A percentile compares a stretch with the other conserved stretches of the same genome.
These are phyloP conservation scores for Neoarthrinium moseri DNA, from an alignment of 2,329 filamentous ascomycete genomes.

Conservation along the genomic window DNA sequence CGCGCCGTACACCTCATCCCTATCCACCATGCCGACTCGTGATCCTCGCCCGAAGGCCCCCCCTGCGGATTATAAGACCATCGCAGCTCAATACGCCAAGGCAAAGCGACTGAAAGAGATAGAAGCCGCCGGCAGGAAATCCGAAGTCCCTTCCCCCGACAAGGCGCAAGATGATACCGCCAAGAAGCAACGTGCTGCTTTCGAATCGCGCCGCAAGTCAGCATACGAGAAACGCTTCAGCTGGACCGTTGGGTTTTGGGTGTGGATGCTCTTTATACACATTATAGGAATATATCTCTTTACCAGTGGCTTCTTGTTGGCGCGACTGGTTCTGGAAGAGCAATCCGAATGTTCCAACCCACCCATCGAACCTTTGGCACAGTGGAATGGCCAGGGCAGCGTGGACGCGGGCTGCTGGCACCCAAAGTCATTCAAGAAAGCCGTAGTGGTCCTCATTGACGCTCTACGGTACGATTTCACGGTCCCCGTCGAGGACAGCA, in stretches of 20 bases:
- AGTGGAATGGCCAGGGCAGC: constrained; percentile 41
- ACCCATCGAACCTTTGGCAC: constrained; percentile 57
- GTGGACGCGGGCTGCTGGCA: constrained; percentile 84
- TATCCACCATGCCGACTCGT: constrained; percentile 25
- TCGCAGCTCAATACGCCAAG: constrained; percentile 52
- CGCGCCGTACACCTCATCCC: neutral
- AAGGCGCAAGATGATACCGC: constrained; percentile 34
- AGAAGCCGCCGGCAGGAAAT: constrained; percentile 34
- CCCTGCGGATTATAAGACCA: constrained; percentile 47
- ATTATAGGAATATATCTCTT: constrained; percentile 84
- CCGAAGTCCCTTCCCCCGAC: constrained; percentile 18
- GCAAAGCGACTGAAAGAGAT: constrained; percentile 50
- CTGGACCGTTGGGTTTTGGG: constrained; percentile 67
- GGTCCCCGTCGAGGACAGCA: constrained; percentile 65
- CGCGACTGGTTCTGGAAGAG: constrained; percentile 75
- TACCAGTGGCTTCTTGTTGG: constrained; percentile 91
- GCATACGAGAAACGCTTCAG: constrained; percentile 53
- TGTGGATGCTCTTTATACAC: constrained; percentile 72
- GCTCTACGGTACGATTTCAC: constrained; percentile 97
- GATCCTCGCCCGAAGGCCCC: constrained; percentile 23
- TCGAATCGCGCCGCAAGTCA: constrained; percentile 47
- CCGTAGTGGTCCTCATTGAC: constrained; percentile 87
- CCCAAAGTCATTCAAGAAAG: constrained; percentile 88
- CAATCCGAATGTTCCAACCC: constrained; percentile 69
- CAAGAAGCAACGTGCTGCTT: constrained; percentile 42